These are phyloP conservation scores for Smallanthus sonchifolius DNA, from an alignment of 129 eudicot species.

Conservation along the genomic window DNA sequence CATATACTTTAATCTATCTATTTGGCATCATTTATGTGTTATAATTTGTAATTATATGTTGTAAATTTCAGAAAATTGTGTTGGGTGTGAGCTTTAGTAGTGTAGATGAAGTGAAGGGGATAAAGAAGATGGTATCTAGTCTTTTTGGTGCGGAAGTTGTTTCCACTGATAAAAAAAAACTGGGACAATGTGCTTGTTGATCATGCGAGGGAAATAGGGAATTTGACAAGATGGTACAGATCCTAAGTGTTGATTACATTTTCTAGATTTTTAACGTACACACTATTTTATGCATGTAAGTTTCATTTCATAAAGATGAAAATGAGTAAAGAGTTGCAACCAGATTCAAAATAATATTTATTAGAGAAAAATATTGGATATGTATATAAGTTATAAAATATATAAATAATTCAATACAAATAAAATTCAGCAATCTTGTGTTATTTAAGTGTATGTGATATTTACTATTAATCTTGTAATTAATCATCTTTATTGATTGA, in stretches of 20 bases:
- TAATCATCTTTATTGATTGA: too few relatives aligned
- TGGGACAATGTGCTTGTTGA: neutral
- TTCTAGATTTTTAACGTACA: neutral
- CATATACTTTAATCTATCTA: neutral
- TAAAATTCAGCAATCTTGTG: too few relatives aligned
- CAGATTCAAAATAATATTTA: too few relatives aligned
- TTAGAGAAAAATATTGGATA: too few relatives aligned
- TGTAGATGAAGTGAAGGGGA: neutral
- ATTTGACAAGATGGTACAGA: neutral
- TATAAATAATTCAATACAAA: too few relatives aligned
- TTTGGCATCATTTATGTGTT: neutral
- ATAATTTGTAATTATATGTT: neutral
- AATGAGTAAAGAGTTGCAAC: too few relatives aligned
- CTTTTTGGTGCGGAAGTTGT: neutral
- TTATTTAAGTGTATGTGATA: too few relatives aligned
- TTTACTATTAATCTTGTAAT: too few relatives aligned
- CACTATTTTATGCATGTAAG: too few relatives aligned
- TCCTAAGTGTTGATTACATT: neutral
- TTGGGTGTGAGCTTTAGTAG: neutral
- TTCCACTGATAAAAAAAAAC: neutral
- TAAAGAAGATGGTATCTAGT: neutral
- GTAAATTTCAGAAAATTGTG: neutral
- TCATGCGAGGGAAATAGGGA: neutral
- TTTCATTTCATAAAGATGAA: too few relatives aligned
- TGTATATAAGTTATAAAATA: too few relatives aligned